Base-by-base conservation (phyloP, 345 rosid species). In the Syzygium grande region DNA sequence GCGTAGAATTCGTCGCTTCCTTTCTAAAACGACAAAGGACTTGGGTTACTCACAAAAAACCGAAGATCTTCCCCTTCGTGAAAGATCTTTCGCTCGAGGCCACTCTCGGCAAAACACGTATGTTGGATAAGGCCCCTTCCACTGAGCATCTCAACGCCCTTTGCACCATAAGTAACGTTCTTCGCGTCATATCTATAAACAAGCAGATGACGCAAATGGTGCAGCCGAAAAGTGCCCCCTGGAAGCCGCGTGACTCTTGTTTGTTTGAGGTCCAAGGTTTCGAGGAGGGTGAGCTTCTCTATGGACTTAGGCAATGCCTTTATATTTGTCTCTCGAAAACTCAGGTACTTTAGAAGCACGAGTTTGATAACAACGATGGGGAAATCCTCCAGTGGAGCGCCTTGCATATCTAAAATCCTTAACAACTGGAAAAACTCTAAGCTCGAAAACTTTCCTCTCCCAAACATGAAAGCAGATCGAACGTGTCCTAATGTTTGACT, bases 181-280 rank as follows among this genome's bases (percentile, higher is more conserved):
- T 54, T 21, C 38, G 21, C 56, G 34, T 63, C 68, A 25, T 86
- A 43, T 43, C 53, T 85, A 41, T 73, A 86, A 54, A 90, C 88
- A n/a, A 87, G 80, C 51, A 88, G 88, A 51, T 86, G 84, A 41
- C 84, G 56, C 43, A 88, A 87, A 51, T 11, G 22, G 41, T 5
- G 85, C 54, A 86, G 65, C 34, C n/a, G 51, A 10, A 86, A 83
- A 10, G 86, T 86, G 46, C 78, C 52, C n/a, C 59, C 41, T 5
- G 88, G 90, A 13, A 88, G 88, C 10, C 19, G 9, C 19, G 88
- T 55, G 43, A 86, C 85, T 3, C 34, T 58, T 14, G 90, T 88
- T 59, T 86, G 77, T 73, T 83, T 88, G 51, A 86, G 68, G 55
- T 88, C 90, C 56, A 88, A 52, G 14, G 85, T 83, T 88, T 88